Evolutionary conservation across 306 rosid species (phyloP), one percentile per base, ranked within the genome.

Genomic region (Pueraria montana): DNA sequence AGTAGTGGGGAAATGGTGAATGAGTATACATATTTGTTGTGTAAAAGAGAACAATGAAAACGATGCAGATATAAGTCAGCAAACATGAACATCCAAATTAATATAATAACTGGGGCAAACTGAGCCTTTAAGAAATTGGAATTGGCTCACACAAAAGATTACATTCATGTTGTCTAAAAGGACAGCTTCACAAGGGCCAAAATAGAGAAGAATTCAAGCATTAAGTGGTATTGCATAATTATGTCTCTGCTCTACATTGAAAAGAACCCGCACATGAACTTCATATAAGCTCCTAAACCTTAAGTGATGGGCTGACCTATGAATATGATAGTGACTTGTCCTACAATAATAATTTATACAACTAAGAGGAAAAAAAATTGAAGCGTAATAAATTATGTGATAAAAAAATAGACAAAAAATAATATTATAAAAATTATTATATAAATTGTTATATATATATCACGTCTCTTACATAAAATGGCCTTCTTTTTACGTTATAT

Each of bases 21-120:
- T 56, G 64, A 18, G 21, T 23, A 10, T 9, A 58, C 40, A 58
- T 10, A 58, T 58, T 58, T 21, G 64, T 23, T 21, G 64, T 21
- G 16, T 23, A 58, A 58, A 58, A 59, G 64, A 59, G 65, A 59
- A 24, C 8, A 53, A 53, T 53, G 61, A 23, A 61, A 61, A 61
- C 34, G 34, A 58, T 12, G 67, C n/a, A 12, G 67, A 61, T 26
- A 34, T 34, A 34, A 34, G 40, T 5, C 40, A 34, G 8, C 40
- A 34, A 34, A 34, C 40, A 34, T 34, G 40, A 34, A 6, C 40
- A 34, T 34, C 40, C 40, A 5, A 34, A 34, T 34, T 34, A 34
- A 3, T 71, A 71, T 26, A 46, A 48, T 24, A 23, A 46, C 61
- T 16, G 42, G 56, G 24, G 32, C 75, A 69, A 69, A 11, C 24